A percentile compares a stretch with the other conserved stretches of the same genome.
Evolutionary conservation across 139 green algal species (phyloP).

Genomic region (Deuterostichococcus epilithicus): DNA sequence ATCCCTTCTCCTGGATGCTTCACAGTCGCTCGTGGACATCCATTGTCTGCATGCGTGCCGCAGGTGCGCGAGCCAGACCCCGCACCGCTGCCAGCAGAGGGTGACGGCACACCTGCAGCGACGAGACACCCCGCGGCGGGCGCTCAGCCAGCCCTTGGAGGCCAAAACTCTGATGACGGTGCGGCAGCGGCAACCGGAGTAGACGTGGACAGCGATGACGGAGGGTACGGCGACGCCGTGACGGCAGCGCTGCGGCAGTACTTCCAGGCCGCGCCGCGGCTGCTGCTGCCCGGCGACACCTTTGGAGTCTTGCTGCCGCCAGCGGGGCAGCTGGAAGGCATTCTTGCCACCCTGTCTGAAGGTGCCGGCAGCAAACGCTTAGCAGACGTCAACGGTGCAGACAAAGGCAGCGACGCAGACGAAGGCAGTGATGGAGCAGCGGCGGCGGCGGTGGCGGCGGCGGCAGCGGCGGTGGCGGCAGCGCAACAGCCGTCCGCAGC

Average conservation of each 20-base stretch:
- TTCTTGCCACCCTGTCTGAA: not conserved
- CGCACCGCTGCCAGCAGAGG: not conserved
- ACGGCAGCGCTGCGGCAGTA: not conserved
- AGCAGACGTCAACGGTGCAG: no score
- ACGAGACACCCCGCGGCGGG: not conserved
- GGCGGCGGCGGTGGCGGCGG: no score
- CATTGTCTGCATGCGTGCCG: no score
- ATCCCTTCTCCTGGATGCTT: no score
- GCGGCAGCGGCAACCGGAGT: not conserved
- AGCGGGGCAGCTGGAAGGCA: not conserved
- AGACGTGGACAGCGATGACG: not conserved
- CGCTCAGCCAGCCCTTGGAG: no score
- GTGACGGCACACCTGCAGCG: no score
- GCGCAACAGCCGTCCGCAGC: not conserved
- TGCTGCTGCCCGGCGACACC: not conserved
- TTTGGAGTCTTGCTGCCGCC: not conserved
- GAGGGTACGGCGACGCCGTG: not conserved
- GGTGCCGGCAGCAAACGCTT: no score
- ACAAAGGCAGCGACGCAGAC: no score
- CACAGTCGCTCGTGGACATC: no score
- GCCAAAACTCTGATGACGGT: no score
- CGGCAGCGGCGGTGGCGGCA: no score
- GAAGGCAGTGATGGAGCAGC: no score
- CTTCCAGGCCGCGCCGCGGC: not conserved
- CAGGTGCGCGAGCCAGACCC: not conserved